Conservation (phyloP, 306 rosid genomes). For the Inga oerstediana region DNA sequence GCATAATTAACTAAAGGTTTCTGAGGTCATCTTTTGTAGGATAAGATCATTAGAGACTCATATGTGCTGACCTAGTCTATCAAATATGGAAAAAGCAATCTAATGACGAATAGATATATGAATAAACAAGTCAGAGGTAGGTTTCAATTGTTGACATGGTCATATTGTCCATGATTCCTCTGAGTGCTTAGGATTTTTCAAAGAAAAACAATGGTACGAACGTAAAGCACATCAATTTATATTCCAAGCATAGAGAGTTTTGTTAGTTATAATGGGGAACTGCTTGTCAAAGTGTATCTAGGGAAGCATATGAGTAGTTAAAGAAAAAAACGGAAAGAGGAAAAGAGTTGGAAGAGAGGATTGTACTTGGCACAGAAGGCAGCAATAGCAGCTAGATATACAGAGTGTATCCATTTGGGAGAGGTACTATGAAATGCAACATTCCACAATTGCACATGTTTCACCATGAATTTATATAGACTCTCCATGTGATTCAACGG, state of each 20-base stretch:
- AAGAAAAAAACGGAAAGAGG: not conserved
- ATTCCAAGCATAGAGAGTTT: not conserved
- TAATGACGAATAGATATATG: not conserved
- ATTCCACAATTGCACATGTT: constrained; percentile 95
- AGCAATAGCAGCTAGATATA: constrained; percentile 92
- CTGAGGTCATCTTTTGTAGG: constrained; percentile 31
- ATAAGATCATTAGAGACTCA: not conserved
- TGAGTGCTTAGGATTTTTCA: not conserved
- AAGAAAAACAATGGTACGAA: constrained; percentile 1
- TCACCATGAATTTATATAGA: constrained; percentile 95
- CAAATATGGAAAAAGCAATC: not conserved
- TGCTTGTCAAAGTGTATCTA: not conserved
- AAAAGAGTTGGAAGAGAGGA: constrained; percentile 3
- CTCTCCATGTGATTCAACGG: constrained; percentile 97
- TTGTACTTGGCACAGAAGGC: constrained; percentile 94
- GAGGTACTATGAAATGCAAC: constrained; percentile 96
- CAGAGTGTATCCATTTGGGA: constrained; percentile 89
- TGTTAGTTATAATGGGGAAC: constrained; percentile 10
- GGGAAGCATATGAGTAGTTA: not conserved
- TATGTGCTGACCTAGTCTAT: not conserved
- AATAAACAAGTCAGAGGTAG: not conserved
- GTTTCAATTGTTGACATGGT: not conserved
- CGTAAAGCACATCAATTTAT: not conserved
- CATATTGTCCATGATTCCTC: not conserved
- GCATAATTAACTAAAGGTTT: constrained; percentile 31